Conservation (phyloP, 805 yeast genomes). For the Metschnikowia gruessii region DNA sequence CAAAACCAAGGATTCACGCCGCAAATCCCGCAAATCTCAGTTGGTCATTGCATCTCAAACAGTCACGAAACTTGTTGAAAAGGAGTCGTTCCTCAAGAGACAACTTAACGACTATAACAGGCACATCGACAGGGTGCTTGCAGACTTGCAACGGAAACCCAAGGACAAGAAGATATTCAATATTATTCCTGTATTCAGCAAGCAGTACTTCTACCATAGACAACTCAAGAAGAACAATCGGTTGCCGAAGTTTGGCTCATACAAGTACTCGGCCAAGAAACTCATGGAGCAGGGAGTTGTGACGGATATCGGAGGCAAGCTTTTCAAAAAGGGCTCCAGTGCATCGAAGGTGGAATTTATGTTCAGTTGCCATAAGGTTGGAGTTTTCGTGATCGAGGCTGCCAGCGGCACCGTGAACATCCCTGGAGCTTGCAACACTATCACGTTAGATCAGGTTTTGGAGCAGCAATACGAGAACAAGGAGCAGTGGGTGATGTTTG, state of each 20-base stretch:
- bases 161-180: conserved; percentile 46
- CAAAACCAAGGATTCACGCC: conserved; percentile 44
- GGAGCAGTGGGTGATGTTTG: conserved; percentile 53
- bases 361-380: conserved; percentile 71
- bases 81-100: conserved; percentile 43
- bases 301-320: conserved; percentile 54
- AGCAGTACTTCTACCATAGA: conserved; percentile 72
- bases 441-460: conserved; percentile 70
- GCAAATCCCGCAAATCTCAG: conserved; percentile 41
- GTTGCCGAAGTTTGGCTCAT: conserved; percentile 72
- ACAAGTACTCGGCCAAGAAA: conserved; percentile 71
- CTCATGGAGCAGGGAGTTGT: conserved; percentile 71
- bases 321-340: conserved; percentile 37
- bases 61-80: conserved; percentile 41
- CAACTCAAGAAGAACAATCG: conserved; percentile 64
- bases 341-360: conserved; percentile 69
- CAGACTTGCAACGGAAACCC: conserved; percentile 43
- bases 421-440: conserved; percentile 51
- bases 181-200: conserved; percentile 57
- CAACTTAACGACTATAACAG: conserved; percentile 46
- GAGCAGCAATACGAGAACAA: conserved; percentile 70
- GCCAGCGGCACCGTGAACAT: conserved; percentile 68
- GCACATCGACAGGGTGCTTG: conserved; percentile 45
- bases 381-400: conserved; percentile 71
- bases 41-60: conserved; percentile 42